A percentile compares a stretch with the other conserved stretches of the same genome.
Conservation (phyloP, 257 asterid genomes). For the Forsythia viridissima region DNA sequence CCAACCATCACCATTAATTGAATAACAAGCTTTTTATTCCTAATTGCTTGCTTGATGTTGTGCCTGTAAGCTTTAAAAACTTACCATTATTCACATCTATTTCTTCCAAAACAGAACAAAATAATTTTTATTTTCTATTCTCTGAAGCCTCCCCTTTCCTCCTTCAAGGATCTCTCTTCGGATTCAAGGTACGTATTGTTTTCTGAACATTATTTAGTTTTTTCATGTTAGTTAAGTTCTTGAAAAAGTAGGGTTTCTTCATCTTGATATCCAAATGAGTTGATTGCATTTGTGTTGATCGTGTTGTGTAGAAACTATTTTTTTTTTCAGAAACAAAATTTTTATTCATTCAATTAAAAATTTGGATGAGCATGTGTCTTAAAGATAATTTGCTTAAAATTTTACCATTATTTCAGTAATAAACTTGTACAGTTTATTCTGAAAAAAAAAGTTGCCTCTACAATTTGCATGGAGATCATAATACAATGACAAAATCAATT, state of each 20-base stretch:
- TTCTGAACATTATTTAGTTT: background rate
- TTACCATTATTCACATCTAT: background rate
- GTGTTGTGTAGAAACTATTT: too few species aligned
- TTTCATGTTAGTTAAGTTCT: background rate
- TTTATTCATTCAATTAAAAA: background rate
- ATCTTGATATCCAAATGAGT: background rate
- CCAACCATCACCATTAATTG: conserved; percentile 44
- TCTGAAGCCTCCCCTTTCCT: background rate
- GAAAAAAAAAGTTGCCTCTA: background rate
- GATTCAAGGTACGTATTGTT: background rate
- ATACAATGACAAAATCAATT: background rate
- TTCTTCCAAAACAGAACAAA: background rate
- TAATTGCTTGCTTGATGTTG: background rate
- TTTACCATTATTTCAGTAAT: too few species aligned
- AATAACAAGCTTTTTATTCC: conserved; percentile 23
- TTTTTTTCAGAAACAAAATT: too few species aligned
- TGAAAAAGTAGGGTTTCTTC: background rate
- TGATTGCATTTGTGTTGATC: too few species aligned
- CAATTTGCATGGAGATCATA: background rate
- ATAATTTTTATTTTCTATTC: background rate
- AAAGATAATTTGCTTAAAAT: background rate
- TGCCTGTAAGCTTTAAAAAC: conserved; percentile 4
- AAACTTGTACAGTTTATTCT: background rate
- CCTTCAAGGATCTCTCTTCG: background rate
- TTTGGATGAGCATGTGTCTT: background rate